Evolutionary conservation across 2,329 filamentous ascomycete genomes (phyloP).

Genomic region (Talaromyces piceae): DNA sequence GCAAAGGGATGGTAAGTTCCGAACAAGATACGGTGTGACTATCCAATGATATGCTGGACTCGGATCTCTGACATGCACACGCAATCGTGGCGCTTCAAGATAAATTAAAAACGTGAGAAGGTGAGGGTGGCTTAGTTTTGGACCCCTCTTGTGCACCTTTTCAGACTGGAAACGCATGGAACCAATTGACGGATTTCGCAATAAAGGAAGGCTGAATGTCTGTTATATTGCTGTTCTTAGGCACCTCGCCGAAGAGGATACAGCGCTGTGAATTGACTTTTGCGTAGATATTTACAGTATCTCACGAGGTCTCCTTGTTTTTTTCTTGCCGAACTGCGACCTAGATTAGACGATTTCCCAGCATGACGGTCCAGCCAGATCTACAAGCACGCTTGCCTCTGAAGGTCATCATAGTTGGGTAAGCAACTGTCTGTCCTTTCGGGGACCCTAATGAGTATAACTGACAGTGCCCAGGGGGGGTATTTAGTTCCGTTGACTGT

Average conservation of each 20-base stretch:
- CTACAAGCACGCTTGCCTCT: slow-evolving; percentile 21
- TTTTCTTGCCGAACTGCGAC: background rate
- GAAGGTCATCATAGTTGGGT: slow-evolving; percentile 29
- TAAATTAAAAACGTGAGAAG: background rate
- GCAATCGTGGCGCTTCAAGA: background rate
- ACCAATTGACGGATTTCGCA: too few relatives aligned
- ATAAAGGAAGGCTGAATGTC: too few relatives aligned
- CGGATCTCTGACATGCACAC: background rate
- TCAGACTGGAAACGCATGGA: too few relatives aligned
- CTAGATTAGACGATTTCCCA: background rate
- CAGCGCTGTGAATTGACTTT: too few relatives aligned
- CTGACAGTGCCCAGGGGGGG: background rate
- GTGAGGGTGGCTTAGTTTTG: background rate
- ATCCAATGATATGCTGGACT: background rate
- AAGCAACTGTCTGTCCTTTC: slow-evolving; percentile 9
- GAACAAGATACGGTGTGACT: background rate
- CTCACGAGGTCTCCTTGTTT: background rate
- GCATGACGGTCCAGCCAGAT: slow-evolving; percentile 12
- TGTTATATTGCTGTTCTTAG: too few relatives aligned
- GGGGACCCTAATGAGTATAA: background rate
- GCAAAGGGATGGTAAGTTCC: too few relatives aligned
- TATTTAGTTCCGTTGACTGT: background rate
- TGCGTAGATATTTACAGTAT: too few relatives aligned
- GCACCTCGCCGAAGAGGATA: too few relatives aligned
- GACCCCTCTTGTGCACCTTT: background rate